Evolutionary conservation across 805 yeast genomes (phyloP), one percentile per base, ranked within the genome.

Genomic region (Kuraishia piskuri): DNA sequence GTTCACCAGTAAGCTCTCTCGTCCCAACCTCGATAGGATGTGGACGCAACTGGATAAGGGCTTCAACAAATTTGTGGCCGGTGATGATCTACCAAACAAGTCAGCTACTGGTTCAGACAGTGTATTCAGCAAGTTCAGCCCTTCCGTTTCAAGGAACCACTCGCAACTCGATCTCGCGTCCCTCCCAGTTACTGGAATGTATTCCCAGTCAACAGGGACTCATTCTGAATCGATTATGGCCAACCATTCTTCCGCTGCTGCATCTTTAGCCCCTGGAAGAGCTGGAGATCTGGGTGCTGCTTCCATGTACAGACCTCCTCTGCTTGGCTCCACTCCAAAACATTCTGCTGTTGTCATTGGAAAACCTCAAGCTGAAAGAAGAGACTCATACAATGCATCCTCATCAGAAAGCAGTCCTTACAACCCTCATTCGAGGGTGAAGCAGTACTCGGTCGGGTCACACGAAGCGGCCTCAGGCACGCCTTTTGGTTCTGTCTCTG

Each of bases 41-140:
- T 89, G 96, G 96, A 92, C 94, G 10, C 91, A 86, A 47, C 68
- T 89, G 48, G 96, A 89, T 65, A 89, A 89, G 64, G 80, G 88
- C 4, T 82, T 86, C 62, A 84, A 80, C 63, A 84, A 83, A 64
- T 83, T 85, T 66, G 90, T 92, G 54, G 85, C 96, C 45, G 97
- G 96, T 1, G 97, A 92, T 50, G 96, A 87, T 37, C 72, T 74
- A 24, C 67, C 69, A 6, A 59, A 68, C 4, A 71, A 70, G 48
- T 50, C 56, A 1, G 49, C 24, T 4, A 68, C 68, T 23, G 74
- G 75, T 1, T 21, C 25, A 10, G 76, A 72, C 44, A 87, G 86
- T 10, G 82, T 83, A 0, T 86, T 86, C 66, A 83, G 88, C 52
- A 85, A 82, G 54, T 85, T 82, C 64, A 83, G 86, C 44, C 90